Conservation (phyloP, 768 basidiomycete species). For the Tephrocybe sp. region DNA sequence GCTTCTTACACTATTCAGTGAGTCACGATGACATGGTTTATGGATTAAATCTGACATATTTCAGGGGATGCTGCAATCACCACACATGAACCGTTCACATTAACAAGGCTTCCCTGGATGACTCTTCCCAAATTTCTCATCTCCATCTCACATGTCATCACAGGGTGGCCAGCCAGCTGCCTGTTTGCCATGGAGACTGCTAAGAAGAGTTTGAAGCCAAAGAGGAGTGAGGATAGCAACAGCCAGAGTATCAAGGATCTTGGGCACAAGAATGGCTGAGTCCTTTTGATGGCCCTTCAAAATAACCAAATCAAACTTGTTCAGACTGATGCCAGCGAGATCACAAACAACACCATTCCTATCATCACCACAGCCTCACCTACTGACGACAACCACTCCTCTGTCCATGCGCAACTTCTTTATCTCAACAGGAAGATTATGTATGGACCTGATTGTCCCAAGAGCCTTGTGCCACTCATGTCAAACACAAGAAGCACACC, state of each 20-base stretch:
- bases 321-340: neutral
- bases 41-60: no score
- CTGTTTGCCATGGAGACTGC: neutral
- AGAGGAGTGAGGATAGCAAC: no score
- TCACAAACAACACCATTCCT: neutral
- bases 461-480: neutral
- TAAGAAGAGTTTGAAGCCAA: neutral
- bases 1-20: no score
- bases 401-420: no score
- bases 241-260: neutral
- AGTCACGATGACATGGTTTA: no score
- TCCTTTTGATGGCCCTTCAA: neutral
- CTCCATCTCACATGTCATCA: neutral
- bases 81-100: no score
- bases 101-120: no score
- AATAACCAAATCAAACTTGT: neutral
- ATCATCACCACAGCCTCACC: neutral
- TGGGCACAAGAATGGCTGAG: neutral
- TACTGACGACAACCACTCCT: neutral
- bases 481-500: neutral
- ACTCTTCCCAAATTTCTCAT: neutral
- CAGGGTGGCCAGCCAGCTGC: neutral
- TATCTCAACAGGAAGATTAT: neutral
- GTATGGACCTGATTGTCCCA: neutral
- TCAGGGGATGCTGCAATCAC: no score